phyloP scores from a whole-genome alignment of 192 early-diverging fungal species.

The Coemansia sp. region DNA sequence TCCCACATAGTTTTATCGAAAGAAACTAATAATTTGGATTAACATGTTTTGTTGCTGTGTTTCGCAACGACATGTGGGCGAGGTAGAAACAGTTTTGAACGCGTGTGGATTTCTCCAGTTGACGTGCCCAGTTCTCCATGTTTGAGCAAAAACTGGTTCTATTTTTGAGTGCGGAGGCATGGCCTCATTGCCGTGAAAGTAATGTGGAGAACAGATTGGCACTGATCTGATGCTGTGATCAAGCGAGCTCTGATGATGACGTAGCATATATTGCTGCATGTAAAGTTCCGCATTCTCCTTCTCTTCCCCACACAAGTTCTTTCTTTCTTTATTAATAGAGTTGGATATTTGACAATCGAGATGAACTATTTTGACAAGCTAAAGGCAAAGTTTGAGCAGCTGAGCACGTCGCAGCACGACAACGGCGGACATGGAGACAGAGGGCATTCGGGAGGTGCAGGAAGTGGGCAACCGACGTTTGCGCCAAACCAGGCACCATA shows the following conservation, averaged over 20 bases:
- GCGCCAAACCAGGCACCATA: slow-evolving; percentile 1
- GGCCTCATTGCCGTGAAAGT: too few species aligned
- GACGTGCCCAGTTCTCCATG: too few species aligned
- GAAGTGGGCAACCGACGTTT: background rate
- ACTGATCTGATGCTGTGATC: too few species aligned
- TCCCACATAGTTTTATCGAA: too few species aligned
- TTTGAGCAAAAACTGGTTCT: too few species aligned
- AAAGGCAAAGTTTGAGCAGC: slow-evolving; percentile 45
- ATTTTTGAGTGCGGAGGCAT: too few species aligned
- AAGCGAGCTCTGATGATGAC: background rate
- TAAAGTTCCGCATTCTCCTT: background rate
- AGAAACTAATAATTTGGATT: too few species aligned
- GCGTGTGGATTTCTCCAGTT: too few species aligned
- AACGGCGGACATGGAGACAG: background rate
- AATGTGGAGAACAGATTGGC: too few species aligned
- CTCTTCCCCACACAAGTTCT: background rate
- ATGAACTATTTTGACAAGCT: slow-evolving; percentile 41
- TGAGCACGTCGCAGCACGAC: slow-evolving; percentile 16
- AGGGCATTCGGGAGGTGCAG: slow-evolving; percentile 4
- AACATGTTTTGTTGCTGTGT: too few species aligned
- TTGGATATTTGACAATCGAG: background rate
- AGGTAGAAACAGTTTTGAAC: too few species aligned
- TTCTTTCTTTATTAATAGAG: background rate
- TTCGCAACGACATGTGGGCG: too few species aligned
- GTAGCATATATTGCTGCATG: background rate